These are phyloP conservation scores for Deinandra increscens DNA, from an alignment of 129 eudicot species.

Conservation along the genomic window DNA sequence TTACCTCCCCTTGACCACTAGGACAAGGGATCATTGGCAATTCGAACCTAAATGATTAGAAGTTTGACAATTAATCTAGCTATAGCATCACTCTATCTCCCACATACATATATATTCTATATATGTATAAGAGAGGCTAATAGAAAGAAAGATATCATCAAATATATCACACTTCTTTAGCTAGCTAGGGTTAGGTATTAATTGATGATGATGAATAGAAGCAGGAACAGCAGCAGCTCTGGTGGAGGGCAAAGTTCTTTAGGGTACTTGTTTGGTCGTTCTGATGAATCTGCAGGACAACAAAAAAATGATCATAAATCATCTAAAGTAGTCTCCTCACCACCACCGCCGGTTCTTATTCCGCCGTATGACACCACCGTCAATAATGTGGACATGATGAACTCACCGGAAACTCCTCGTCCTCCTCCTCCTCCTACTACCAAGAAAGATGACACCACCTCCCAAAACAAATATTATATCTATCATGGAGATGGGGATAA, in stretches of 20 bases:
- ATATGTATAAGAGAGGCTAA: background rate
- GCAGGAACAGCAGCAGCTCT: conserved; percentile 45
- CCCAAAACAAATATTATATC: conserved; percentile 27
- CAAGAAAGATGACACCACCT: conserved; percentile 31
- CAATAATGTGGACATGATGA: conserved; percentile 22
- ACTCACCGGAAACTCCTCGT: conserved; percentile 22
- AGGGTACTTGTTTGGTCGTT: conserved; percentile 61
- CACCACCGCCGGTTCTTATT: conserved; percentile 14
- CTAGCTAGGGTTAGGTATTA: conserved; percentile 25
- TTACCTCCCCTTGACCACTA: no score
- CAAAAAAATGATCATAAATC: conserved; percentile 20
- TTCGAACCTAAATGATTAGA: no score
- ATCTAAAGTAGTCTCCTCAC: conserved; percentile 19
- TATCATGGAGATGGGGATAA: conserved; percentile 38
- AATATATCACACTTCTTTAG: background rate
- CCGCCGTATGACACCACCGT: conserved; percentile 64
- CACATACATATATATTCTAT: conserved; percentile 1
- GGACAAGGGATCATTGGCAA: no score
- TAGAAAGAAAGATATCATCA: background rate
- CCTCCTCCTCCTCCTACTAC: conserved; percentile 35
- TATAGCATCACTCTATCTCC: no score
- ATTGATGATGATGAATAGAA: conserved; percentile 44
- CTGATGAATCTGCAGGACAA: conserved; percentile 29
- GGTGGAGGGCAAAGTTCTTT: conserved; percentile 69
- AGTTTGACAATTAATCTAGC: no score